Base-by-base conservation (phyloP, 345 rosid genomes). In the Gynandropsis gynandra region DNA sequence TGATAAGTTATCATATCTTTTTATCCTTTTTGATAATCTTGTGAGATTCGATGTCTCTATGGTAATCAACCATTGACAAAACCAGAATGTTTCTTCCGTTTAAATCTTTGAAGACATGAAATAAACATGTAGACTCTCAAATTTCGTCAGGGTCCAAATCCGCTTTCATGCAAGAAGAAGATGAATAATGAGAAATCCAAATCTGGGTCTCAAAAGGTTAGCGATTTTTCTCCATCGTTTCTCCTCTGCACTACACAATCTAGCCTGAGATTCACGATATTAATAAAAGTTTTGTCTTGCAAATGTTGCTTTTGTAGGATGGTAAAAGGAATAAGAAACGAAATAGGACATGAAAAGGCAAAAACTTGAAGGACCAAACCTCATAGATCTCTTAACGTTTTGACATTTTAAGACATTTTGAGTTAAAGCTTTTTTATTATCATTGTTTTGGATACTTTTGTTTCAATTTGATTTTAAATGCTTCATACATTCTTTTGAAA, bases 161-260 rank as follows among this genome's bases (percentile, higher is more conserved):
- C 98, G 34, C 85, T 87, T 40, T 92, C 98, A 7, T 64, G 80
- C 49, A 69, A 62, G 82, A 90, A 85, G 79, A 87, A 82, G 52
- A 87, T 58, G 52, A 65, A 12, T 27, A 32, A 1, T 41, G 70
- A 61, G 58, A 80, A 56, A 58, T 12, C 50, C 1, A 77, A 62
- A 51, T 45, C 50, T 54, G 42, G 50, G 48, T 59, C 70, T 6
- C 55, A 34, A 19, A 70, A 66, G 78, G 95, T 82, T 31, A 34
- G 72, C 12, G 29, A 9, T 36, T 36, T 13, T 13, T 27, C 29
- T 47, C n/a, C 42, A 40, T 54, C 42, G 1, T n/a, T n/a, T n/a
- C n/a, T n/a, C n/a, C n/a, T n/a, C n/a, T n/a, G n/a, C n/a, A n/a
- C n/a, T n/a, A 32, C 29, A 7, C 9, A 24, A 56, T 4, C 13